phyloP scores from a whole-genome alignment of 345 rosid genomes.

The Acer yangbiense region DNA sequence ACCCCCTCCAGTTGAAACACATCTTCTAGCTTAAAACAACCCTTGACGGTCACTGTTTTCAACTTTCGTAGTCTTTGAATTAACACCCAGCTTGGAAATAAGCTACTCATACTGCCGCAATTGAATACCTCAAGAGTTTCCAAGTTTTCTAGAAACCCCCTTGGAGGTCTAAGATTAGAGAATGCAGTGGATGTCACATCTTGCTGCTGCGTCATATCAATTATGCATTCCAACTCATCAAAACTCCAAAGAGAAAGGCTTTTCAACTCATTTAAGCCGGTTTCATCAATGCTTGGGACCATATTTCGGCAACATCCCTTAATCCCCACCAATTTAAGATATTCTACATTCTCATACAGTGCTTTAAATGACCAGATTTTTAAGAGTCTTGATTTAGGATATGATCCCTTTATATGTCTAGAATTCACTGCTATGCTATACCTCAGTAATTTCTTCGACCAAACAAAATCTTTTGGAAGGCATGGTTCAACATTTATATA shows the following conservation, averaged over 20 bases:
- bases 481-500: too few species aligned
- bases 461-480: neutral
- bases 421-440: neutral
- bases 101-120: too few species aligned
- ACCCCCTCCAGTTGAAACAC: conserved; percentile 18
- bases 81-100: too few species aligned
- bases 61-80: too few species aligned
- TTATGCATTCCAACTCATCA: conserved; percentile 1
- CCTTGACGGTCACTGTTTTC: too few species aligned
- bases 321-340: neutral
- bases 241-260: neutral
- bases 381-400: too few species aligned
- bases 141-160: too few species aligned
- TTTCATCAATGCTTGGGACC: neutral
- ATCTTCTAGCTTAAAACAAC: neutral
- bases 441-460: neutral
- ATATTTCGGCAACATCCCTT: neutral
- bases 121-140: too few species aligned
- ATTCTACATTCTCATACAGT: neutral
- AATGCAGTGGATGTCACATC: conserved; percentile 6
- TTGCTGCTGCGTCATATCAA: neutral
- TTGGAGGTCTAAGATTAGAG: neutral
- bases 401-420: too few species aligned
- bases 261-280: conserved; percentile 2
- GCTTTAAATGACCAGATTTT: neutral